Conservation (phyloP, 202 grass and related monocot species). For the Hordeum pubiflorum region DNA sequence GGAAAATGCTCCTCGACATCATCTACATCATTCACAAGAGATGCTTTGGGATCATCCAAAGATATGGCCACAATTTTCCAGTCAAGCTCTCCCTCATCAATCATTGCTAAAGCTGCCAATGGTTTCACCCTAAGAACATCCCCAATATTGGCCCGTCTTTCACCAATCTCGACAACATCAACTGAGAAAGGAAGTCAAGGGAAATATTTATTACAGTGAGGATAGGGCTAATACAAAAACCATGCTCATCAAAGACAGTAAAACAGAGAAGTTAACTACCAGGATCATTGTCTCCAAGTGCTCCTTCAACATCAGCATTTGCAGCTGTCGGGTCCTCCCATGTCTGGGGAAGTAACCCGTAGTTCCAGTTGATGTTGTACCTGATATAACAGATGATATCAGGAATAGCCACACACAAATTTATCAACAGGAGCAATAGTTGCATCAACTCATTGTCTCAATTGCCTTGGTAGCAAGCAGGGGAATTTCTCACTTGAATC, state of each 20-base stretch:
- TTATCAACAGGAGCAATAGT: background rate
- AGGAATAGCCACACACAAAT: background rate
- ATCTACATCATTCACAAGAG: constrained; percentile 86
- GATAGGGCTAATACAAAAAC: background rate
- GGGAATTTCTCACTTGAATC: background rate
- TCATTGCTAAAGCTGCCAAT: constrained; percentile 95
- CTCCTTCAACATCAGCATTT: constrained; percentile 85
- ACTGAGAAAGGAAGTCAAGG: constrained; percentile 39
- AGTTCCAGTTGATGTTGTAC: constrained; percentile 98
- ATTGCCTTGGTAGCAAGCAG: background rate
- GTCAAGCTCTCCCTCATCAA: constrained; percentile 96
- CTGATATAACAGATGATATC: constrained; percentile 32
- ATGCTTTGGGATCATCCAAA: constrained; percentile 93
- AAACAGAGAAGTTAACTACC: constrained; percentile 37
- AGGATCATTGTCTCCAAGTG: constrained; percentile 94
- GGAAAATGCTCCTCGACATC: constrained; percentile 97
- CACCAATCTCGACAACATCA: constrained; percentile 98
- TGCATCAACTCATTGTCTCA: background rate
- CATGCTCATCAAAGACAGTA: background rate
- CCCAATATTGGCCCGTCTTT: constrained; percentile 71
- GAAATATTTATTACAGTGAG: background rate
- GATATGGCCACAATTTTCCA: constrained; percentile 98
- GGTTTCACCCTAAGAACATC: constrained; percentile 96
- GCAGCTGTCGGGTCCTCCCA: constrained; percentile 90
- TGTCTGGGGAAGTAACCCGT: constrained; percentile 86